Percentiles rank a stretch among this genome's conserved stretches.
Evolutionary conservation across 2,329 filamentous ascomycete species (phyloP).

Genomic region (Seiridium unicorne): DNA sequence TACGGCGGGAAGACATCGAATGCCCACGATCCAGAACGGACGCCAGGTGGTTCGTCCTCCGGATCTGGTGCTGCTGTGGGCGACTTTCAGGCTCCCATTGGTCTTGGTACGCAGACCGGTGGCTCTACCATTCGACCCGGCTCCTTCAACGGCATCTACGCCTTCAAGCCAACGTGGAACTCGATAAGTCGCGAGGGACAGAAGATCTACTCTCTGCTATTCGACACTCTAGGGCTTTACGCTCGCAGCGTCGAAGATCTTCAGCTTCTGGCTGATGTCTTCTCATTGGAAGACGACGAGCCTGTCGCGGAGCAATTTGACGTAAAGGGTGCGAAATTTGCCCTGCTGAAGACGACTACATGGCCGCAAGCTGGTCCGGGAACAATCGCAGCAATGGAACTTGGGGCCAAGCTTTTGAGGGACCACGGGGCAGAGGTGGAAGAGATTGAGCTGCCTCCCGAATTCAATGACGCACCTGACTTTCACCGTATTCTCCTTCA

Average conservation of each 20-base stretch:
- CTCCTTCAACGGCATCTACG: slow-evolving; percentile 64
- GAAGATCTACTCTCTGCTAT: slow-evolving; percentile 55
- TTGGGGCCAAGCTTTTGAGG: slow-evolving; percentile 36
- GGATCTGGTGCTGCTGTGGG: slow-evolving; percentile 66
- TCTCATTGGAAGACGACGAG: slow-evolving; percentile 52
- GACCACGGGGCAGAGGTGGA: slow-evolving; percentile 52
- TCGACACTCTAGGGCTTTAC: slow-evolving; percentile 64
- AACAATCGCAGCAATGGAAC: slow-evolving; percentile 39
- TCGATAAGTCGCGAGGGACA: slow-evolving; percentile 61
- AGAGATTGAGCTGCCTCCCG: slow-evolving; percentile 50
- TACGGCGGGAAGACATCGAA: slow-evolving; percentile 56
- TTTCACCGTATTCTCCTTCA: slow-evolving; percentile 52
- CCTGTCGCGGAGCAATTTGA: slow-evolving; percentile 20
- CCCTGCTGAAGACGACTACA: slow-evolving; percentile 49
- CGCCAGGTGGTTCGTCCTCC: slow-evolving; percentile 66
- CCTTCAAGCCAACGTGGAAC: slow-evolving; percentile 66
- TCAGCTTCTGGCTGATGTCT: slow-evolving; percentile 51
- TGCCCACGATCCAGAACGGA: slow-evolving; percentile 63
- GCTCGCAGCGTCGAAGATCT: slow-evolving; percentile 58
- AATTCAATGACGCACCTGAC: slow-evolving; percentile 45
- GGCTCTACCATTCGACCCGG: slow-evolving; percentile 64
- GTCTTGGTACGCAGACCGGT: slow-evolving; percentile 64
- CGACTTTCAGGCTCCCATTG: slow-evolving; percentile 61
- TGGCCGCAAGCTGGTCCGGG: slow-evolving; percentile 47
- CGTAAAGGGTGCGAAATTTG: slow-evolving; percentile 51